Conservation (phyloP, 305 asterid genomes). For the Fraxinus sp. region DNA sequence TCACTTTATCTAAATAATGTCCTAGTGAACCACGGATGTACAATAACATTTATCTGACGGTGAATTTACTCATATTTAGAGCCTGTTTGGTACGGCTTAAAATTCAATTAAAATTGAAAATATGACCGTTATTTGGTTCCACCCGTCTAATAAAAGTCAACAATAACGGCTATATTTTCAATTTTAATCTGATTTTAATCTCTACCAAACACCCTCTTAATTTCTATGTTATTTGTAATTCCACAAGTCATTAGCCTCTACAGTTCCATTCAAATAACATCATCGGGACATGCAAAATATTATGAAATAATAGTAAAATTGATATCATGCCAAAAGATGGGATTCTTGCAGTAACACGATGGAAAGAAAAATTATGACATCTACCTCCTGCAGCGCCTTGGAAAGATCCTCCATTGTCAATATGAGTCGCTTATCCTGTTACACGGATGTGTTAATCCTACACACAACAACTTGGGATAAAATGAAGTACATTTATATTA, state of each 20-base stretch:
- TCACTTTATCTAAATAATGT: background rate
- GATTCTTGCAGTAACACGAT: background rate
- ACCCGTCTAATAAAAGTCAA: no score
- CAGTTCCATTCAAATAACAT: background rate
- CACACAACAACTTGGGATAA: conserved; percentile 11
- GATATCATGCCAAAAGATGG: background rate
- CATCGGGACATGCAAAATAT: background rate
- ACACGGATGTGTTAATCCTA: conserved; percentile 28
- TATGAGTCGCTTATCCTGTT: conserved; percentile 83
- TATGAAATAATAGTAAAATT: background rate
- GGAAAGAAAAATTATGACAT: background rate
- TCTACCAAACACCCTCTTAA: no score
- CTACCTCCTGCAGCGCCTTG: conserved; percentile 83
- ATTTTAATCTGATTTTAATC: no score
- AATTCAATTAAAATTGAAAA: no score
- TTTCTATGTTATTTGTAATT: no score
- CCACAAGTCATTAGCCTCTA: background rate
- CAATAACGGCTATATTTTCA: no score
- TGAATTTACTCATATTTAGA: background rate
- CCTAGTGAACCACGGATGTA: background rate
- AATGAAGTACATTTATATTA: conserved; percentile 18
- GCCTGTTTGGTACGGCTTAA: no score
- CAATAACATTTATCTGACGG: background rate
- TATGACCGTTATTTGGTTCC: no score
- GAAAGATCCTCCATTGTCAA: conserved; percentile 98